A percentile compares a stretch with the other conserved stretches of the same genome.
phyloP scores from a whole-genome alignment of 306 rosid species.

The Rosa rugosa region DNA sequence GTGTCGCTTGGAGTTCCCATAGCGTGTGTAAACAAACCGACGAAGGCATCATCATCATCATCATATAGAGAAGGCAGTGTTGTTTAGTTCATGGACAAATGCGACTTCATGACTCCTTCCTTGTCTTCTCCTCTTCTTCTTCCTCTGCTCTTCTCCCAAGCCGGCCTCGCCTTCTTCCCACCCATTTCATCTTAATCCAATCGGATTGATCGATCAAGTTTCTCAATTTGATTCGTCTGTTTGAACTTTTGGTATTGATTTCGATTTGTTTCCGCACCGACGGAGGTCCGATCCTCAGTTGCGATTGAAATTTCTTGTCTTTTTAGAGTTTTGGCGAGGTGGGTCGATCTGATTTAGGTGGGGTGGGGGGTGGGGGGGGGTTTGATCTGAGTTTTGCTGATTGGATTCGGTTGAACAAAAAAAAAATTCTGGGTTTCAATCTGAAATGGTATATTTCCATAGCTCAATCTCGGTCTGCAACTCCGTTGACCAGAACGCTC shows the following conservation, averaged over 20 bases:
- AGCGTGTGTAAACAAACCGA: slow-evolving; percentile 23
- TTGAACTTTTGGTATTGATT: slow-evolving; percentile 18
- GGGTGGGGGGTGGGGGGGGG: no score
- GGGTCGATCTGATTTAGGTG: slow-evolving; percentile 52
- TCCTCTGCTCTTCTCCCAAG: slow-evolving; percentile 31
- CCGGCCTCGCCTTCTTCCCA: slow-evolving; percentile 35
- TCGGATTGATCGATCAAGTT: background rate
- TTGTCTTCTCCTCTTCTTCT: slow-evolving; percentile 28
- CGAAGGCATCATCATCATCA: background rate
- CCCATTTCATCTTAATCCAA: background rate
- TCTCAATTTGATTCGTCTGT: slow-evolving; percentile 25
- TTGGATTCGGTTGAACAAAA: slow-evolving; percentile 22
- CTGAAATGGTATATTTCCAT: slow-evolving; percentile 94
- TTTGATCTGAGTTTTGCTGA: slow-evolving; percentile 47
- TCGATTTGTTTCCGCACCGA: slow-evolving; percentile 40
- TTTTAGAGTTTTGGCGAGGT: slow-evolving; percentile 17
- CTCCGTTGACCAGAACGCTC: slow-evolving; percentile 66
- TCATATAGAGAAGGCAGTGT: background rate
- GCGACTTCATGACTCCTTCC: slow-evolving; percentile 40
- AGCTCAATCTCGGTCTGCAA: slow-evolving; percentile 94
- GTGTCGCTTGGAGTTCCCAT: slow-evolving; percentile 20
- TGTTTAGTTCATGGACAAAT: slow-evolving; percentile 6
- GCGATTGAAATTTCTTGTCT: slow-evolving; percentile 24
- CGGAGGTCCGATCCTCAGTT: slow-evolving; percentile 33
- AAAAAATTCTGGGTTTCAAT: slow-evolving; percentile 10